Evolutionary conservation across 2,329 filamentous ascomycete genomes (phyloP).

Genomic region (Aureobasidium pullulans): DNA sequence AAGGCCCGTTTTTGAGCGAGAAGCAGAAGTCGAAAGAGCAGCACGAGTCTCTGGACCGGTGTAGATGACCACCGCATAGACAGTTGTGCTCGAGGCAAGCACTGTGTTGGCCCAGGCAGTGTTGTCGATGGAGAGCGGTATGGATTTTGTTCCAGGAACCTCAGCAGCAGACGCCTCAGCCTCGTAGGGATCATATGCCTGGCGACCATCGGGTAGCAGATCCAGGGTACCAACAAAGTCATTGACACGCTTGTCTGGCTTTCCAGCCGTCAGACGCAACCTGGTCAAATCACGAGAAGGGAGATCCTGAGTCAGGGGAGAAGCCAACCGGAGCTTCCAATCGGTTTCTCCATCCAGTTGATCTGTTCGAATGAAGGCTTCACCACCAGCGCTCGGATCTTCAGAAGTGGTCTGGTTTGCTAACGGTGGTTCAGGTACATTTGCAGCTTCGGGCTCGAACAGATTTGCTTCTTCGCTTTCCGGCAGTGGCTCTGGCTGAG

Average conservation of each 20-base stretch:
- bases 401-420: constrained; percentile 27
- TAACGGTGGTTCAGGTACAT: constrained; percentile 23
- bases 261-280: constrained; percentile 68
- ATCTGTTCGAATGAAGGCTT: constrained; percentile 95
- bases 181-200: constrained; percentile 39
- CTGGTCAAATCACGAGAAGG: constrained; percentile 60
- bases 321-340: constrained; percentile 91
- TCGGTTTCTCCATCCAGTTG: constrained; percentile 97
- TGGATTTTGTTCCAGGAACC: constrained; percentile 36
- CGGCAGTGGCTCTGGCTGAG: constrained; percentile 39
- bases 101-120: constrained; percentile 99
- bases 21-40: constrained; percentile 83
- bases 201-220: constrained; percentile 49
- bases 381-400: constrained; percentile 52
- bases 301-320: constrained; percentile 75
- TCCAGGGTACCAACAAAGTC: constrained; percentile 89
- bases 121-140: constrained; percentile 85
- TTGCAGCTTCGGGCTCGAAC: constrained; percentile 20
- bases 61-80: constrained; percentile 85
- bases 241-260: constrained; percentile 89
- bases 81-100: constrained; percentile 83
- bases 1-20: constrained; percentile 86
- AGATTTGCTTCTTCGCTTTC: constrained; percentile 26
- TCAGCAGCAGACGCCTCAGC: constrained; percentile 11
- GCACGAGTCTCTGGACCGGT: constrained; percentile 92